A percentile compares a stretch with the other conserved stretches of the same genome.
Evolutionary conservation across 1,139 yeast species (phyloP).

Genomic region (Candida glucosophila): DNA sequence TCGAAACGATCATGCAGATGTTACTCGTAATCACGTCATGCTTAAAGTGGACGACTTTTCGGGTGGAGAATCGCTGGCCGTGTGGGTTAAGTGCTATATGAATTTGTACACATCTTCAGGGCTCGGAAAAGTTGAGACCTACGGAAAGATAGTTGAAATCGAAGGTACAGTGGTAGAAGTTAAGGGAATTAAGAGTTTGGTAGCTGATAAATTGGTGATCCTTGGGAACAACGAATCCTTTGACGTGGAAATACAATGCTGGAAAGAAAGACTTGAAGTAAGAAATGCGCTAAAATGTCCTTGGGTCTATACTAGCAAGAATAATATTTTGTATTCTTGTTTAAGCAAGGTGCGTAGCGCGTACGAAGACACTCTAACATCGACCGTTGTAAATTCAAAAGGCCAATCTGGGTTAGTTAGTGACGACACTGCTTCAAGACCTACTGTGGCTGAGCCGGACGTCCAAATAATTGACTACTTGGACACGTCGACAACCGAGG

Average conservation of each 20-base stretch:
- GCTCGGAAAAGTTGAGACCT: no score
- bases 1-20: conserved; percentile 4
- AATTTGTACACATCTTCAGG: no score
- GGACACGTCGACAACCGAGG: no score
- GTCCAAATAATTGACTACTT: no score
- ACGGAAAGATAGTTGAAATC: conserved; percentile 10
- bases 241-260: conserved; percentile 18
- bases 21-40: conserved; percentile 2
- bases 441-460: no score
- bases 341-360: no score
- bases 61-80: conserved; percentile 5
- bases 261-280: conserved; percentile 22
- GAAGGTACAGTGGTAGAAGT: conserved; percentile 6
- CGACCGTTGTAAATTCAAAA: no score
- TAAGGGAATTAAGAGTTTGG: conserved; percentile 12
- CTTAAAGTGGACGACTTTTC: conserved; percentile 11
- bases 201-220: conserved; percentile 13
- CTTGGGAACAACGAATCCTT: conserved; percentile 12
- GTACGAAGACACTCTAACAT: no score
- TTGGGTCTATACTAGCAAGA: no score
- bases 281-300: conserved; percentile 13
- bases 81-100: conserved; percentile 7
- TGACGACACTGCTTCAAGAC: no score
- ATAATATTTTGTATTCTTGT: no score
- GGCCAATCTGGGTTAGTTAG: no score